Evolutionary conservation across 2,329 filamentous ascomycete genomes (phyloP).

Genomic region (Aspergillus unguis): DNA sequence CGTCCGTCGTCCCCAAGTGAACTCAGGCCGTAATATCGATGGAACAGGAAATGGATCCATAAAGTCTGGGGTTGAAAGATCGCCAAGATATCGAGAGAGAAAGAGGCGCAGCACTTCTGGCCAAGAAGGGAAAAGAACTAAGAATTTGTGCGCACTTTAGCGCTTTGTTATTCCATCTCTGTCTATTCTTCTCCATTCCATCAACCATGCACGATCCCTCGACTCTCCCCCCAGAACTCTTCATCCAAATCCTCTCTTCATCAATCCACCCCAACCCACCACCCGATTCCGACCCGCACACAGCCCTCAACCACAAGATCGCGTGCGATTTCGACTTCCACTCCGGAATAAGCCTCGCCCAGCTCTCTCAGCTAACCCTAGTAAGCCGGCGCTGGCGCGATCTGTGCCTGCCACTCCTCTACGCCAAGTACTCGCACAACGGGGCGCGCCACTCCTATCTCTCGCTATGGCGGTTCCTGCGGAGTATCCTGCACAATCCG

Average conservation of each 20-base stretch:
- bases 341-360: not conserved
- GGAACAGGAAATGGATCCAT: conserved; percentile 6
- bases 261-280: not conserved
- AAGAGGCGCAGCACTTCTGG: no score
- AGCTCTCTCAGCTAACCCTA: not conserved
- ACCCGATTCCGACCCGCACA: not conserved
- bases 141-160: no score
- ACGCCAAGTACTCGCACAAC: not conserved
- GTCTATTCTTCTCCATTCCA: no score
- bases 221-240: not conserved
- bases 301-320: not conserved
- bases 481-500: not conserved
- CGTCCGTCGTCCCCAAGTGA: conserved; percentile 25
- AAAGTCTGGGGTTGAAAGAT: no score
- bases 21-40: conserved; percentile 24
- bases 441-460: conserved; percentile 2
- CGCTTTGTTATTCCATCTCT: no score
- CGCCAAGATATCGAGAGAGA: no score
- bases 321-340: not conserved
- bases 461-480: conserved; percentile 6
- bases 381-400: not conserved
- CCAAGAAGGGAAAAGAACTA: no score
- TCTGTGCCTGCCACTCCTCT: not conserved
- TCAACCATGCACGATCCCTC: not conserved
- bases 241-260: not conserved